Conservation (phyloP, 2,329 filamentous ascomycete genomes). For the Leptographium galeiforme region DNA sequence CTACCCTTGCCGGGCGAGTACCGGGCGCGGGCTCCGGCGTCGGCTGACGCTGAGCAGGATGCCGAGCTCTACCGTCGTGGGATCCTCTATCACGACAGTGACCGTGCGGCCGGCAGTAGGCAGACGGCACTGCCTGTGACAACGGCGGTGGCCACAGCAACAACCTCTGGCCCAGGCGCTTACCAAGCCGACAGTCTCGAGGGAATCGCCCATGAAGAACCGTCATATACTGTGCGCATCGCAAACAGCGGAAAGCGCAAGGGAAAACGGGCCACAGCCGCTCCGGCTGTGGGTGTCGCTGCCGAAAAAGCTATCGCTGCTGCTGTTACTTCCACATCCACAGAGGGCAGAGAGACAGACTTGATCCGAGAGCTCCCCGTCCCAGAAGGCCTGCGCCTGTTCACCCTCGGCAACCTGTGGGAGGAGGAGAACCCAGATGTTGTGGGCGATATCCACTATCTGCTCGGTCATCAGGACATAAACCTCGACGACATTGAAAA, state of each 20-base stretch:
- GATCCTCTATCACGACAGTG: not conserved
- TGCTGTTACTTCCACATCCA: not conserved
- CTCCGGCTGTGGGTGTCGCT: not conserved
- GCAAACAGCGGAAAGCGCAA: not conserved
- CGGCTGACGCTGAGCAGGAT: not conserved
- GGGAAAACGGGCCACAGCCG: not conserved
- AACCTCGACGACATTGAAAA: not conserved
- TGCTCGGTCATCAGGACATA: not conserved
- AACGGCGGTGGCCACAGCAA: not conserved
- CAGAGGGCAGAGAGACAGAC: not conserved
- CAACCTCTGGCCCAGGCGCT: not conserved
- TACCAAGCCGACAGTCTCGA: not conserved
- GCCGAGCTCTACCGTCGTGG: conserved; percentile 1
- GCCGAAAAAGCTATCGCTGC: not conserved
- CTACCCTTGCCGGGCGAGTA: not conserved
- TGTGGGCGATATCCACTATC: not conserved
- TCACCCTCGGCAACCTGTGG: not conserved
- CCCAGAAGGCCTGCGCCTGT: not conserved
- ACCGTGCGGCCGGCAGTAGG: not conserved
- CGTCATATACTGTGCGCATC: not conserved
- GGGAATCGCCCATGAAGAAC: not conserved
- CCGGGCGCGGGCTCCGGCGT: not conserved
- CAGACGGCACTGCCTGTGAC: not conserved
- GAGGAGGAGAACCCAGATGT: not conserved
- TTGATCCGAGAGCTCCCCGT: not conserved